Conservation (phyloP, 306 rosid genomes). For the Citrullus amarus region DNA sequence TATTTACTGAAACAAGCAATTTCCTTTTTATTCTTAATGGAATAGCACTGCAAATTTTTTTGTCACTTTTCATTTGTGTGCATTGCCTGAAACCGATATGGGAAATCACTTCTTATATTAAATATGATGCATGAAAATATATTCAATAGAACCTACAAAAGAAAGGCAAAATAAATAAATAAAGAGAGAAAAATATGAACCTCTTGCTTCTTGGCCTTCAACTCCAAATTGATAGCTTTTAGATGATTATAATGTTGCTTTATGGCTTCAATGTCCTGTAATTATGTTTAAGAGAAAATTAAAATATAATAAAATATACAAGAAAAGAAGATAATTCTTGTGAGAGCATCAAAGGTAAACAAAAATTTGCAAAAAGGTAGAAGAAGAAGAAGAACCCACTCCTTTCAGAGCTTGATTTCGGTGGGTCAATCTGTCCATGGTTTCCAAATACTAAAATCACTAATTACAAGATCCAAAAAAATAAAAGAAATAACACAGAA, state of each 20-base stretch:
- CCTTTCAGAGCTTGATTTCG: constrained; percentile 7
- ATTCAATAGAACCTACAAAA: too few relatives aligned
- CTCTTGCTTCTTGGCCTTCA: constrained; percentile 32
- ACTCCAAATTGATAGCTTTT: constrained; percentile 18
- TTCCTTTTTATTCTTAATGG: too few relatives aligned
- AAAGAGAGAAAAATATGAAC: constrained; percentile 10
- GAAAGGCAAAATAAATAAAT: too few relatives aligned
- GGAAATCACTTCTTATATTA: too few relatives aligned
- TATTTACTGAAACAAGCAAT: too few relatives aligned
- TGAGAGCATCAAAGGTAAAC: neutral
- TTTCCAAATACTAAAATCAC: constrained; percentile 23
- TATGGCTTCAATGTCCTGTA: constrained; percentile 37
- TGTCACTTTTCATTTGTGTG: too few relatives aligned
- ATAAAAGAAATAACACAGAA: neutral
- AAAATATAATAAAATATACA: neutral
- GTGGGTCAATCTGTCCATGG: constrained; percentile 15
- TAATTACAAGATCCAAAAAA: constrained; percentile 20
- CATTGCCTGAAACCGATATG: too few relatives aligned
- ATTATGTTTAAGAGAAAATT: neutral
- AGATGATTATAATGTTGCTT: constrained; percentile 8
- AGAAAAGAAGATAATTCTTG: neutral
- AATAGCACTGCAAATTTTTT: too few relatives aligned
- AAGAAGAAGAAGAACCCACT: constrained; percentile 17
- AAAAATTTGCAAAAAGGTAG: neutral
- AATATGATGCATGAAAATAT: too few relatives aligned